Evolutionary conservation across 148 eudicot species (phyloP).

Genomic region (Silene latifolia): DNA sequence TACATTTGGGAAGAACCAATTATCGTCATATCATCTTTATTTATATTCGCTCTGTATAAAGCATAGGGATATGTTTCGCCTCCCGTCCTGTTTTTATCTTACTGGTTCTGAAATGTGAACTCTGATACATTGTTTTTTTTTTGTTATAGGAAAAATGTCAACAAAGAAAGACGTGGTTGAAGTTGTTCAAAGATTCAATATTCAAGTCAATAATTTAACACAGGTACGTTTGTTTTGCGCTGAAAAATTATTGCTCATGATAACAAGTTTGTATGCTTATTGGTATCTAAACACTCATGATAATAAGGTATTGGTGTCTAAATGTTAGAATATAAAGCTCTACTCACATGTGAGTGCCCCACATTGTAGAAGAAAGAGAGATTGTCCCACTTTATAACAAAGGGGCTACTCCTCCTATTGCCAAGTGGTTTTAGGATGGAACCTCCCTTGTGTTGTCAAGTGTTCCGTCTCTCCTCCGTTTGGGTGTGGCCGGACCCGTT

Average conservation of each 20-base stretch:
- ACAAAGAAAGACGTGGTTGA: conserved; percentile 63
- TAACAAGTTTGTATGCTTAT: not conserved
- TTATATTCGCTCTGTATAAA: not conserved
- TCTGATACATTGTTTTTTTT: conserved; percentile 19
- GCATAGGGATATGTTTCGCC: conserved; percentile 10
- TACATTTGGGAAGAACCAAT: not conserved
- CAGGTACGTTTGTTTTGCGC: conserved; percentile 47
- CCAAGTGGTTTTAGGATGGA: too few relatives aligned
- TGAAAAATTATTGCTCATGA: not conserved
- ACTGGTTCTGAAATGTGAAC: not conserved
- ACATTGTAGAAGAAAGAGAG: too few relatives aligned
- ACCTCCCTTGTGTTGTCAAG: too few relatives aligned
- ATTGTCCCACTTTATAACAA: too few relatives aligned
- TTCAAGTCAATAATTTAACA: conserved; percentile 95
- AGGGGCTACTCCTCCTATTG: too few relatives aligned
- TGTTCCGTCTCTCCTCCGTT: too few relatives aligned
- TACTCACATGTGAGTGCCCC: too few relatives aligned
- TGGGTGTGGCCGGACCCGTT: too few relatives aligned
- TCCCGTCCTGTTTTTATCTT: not conserved
- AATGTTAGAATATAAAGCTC: too few relatives aligned
- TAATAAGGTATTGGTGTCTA: too few relatives aligned
- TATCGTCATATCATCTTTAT: not conserved
- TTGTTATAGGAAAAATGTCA: conserved; percentile 54
- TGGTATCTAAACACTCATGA: not conserved
- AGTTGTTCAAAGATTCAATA: conserved; percentile 69